These are phyloP conservation scores for Annulohypoxylon bovei DNA, from an alignment of 495 filamentous ascomycete genomes.

Conservation along the genomic window DNA sequence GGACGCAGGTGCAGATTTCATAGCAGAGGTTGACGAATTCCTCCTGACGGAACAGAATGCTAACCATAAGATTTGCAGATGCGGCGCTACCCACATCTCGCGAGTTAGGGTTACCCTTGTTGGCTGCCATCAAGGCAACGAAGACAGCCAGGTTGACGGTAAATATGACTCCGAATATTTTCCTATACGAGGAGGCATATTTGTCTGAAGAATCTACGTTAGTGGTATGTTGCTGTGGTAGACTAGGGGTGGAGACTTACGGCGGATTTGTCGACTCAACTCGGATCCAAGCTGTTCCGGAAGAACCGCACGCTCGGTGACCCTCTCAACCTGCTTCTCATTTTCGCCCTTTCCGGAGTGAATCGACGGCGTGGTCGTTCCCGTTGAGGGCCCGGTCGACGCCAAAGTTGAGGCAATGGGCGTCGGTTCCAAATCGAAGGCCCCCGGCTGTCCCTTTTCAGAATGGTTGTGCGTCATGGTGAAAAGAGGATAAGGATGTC, in stretches of 20 bases:
- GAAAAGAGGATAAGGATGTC: constrained; percentile 37
- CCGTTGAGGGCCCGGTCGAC: constrained; percentile 35
- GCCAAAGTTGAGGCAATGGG: constrained; percentile 20
- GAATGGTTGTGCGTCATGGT: constrained; percentile 30
- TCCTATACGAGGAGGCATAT: constrained; percentile 47
- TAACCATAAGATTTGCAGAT: constrained; percentile 59
- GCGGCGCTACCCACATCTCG: constrained; percentile 52
- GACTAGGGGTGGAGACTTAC: constrained; percentile 21
- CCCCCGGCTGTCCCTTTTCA: constrained; percentile 37
- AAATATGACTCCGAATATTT: constrained; percentile 45
- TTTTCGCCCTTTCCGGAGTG: constrained; percentile 30
- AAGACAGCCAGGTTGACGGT: constrained; percentile 41
- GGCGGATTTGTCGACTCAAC: constrained; percentile 41
- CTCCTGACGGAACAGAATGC: constrained; percentile 74
- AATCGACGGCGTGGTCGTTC: constrained; percentile 41
- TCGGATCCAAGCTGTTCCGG: constrained; percentile 42
- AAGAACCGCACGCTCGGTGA: constrained; percentile 35
- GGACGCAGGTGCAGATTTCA: constrained; percentile 63
- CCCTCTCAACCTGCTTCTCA: constrained; percentile 40
- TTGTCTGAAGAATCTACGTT: constrained; percentile 35
- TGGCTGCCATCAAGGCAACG: constrained; percentile 30
- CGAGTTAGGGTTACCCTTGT: constrained; percentile 41
- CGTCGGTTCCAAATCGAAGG: constrained; percentile 32
- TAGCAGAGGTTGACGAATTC: constrained; percentile 79
- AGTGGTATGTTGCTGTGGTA: constrained; percentile 7